Conservation (phyloP, 2,329 filamentous ascomycete genomes). For the Calonectria ilicicola region DNA sequence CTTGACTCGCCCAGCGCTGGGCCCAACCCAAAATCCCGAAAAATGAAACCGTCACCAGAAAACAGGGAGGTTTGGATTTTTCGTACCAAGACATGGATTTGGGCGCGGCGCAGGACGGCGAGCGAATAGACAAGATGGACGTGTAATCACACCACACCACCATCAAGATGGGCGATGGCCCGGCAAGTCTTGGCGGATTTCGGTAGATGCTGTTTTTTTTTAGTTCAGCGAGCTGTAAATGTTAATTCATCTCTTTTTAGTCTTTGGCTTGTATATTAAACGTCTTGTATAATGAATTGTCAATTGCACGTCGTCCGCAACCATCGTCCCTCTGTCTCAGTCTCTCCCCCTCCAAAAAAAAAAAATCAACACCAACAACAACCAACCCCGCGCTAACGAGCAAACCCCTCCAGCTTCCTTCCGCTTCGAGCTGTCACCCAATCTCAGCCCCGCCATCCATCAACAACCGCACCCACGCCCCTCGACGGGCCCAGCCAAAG, state of each 20-base stretch:
- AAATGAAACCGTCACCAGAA: not conserved
- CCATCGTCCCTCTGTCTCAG: not conserved
- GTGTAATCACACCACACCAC: slow-evolving; percentile 19
- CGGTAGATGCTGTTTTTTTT: not conserved
- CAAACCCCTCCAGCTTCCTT: slow-evolving; percentile 17
- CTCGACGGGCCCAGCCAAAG: not conserved
- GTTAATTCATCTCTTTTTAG: not conserved
- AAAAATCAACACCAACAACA: not conserved
- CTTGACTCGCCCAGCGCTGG: not conserved
- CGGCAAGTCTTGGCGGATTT: not conserved
- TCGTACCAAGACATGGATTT: slow-evolving; percentile 5
- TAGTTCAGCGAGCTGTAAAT: not conserved
- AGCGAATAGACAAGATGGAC: not conserved
- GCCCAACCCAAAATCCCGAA: not conserved
- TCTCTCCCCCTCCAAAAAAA: not conserved
- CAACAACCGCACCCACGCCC: not conserved
- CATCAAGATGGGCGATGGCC: not conserved
- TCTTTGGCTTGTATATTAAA: not conserved
- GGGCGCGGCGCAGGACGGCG: not conserved
- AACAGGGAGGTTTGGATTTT: not conserved
- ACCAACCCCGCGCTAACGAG: slow-evolving; percentile 17
- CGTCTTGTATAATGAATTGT: not conserved
- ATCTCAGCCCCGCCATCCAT: not conserved
- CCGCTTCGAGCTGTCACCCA: slow-evolving; percentile 6
- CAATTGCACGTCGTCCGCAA: not conserved